These are phyloP conservation scores for Marasmius oreades DNA, from an alignment of 1,284 basidiomycete genomes.

Conservation along the genomic window DNA sequence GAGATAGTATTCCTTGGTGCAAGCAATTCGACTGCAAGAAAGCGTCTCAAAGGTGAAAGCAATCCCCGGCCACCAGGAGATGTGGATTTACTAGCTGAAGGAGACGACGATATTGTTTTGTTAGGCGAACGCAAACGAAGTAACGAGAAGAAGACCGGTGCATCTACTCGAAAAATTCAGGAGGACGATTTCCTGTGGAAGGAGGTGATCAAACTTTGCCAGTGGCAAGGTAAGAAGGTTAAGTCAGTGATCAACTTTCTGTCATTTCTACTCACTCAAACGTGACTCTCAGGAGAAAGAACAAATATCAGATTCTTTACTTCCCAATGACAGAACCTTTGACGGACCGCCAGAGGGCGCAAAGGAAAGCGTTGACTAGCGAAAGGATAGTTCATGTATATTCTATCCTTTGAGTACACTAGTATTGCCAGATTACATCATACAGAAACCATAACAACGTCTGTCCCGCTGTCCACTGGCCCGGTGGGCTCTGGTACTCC, in stretches of 20 bases:
- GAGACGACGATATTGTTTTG: slow-evolving; percentile 35
- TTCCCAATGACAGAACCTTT: slow-evolving; percentile 63
- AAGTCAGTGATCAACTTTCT: slow-evolving; percentile 38
- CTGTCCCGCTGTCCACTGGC: slow-evolving; percentile 25
- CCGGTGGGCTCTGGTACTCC: slow-evolving; percentile 5
- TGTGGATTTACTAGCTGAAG: slow-evolving; percentile 2
- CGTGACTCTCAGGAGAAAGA: slow-evolving; percentile 36
- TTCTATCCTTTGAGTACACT: neutral
- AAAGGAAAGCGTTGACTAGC: slow-evolving; percentile 53
- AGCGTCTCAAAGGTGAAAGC: slow-evolving; percentile 1
- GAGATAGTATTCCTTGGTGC: neutral
- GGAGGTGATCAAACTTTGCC: slow-evolving; percentile 44
- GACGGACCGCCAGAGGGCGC: slow-evolving; percentile 43
- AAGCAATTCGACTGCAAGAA: neutral
- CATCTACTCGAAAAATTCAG: neutral
- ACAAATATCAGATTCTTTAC: slow-evolving; percentile 67
- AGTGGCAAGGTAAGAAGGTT: slow-evolving; percentile 42
- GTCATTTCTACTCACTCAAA: slow-evolving; percentile 17
- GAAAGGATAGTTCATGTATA: slow-evolving; percentile 14
- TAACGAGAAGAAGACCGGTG: neutral
- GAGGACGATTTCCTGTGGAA: slow-evolving; percentile 10
- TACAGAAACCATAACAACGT: slow-evolving; percentile 41
- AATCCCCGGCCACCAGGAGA: neutral
- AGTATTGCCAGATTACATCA: slow-evolving; percentile 7
- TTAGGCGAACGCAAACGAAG: slow-evolving; percentile 28